Base-by-base conservation (phyloP, 1,139 yeast genomes). In the Yamadazyma blattariae region DNA sequence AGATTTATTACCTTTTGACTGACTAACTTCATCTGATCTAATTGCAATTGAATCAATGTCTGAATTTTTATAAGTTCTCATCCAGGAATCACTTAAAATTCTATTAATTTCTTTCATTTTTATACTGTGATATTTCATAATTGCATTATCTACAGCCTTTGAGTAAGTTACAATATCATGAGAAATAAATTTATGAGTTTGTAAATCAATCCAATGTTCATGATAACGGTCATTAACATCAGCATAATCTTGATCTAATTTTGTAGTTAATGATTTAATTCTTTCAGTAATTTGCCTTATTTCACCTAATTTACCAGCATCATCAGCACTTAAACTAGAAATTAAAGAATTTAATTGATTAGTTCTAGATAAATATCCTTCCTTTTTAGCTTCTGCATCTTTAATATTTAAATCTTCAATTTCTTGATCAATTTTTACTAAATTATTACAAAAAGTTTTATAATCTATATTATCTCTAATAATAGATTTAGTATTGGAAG, bases 71-170 rank as follows among this genome's bases (percentile, higher is more conserved):
- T 94, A 94, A 0, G 99, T 92, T 37, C 79, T 79, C 41, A 88
- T 85, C 99, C 99, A 94, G 29, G 92, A 61, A 50, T 89, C 97
- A 50, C 86, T 92, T 34, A 94, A 69, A 21, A 88, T 85, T 41
- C 85, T 70, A 57, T 94, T 94, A 50, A 92, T 89, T 50, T 90
- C 96, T 46, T 79, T 79, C 98, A 94, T 94, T 56, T 94, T 94
- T 41, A 84, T 66, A 39, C 88, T 75, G 56, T 94, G 99, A 53
- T 80, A 92, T 50, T 82, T 82, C 96, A 94, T 90, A 34, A 94
- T 90, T 0, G 97, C 96, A 47, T 79, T 79, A 51, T 94, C 98
- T 33, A 94, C 68, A 0, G 96, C 96, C 48, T 81, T 86, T 10
- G 89, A 77, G 52, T 89, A 89, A 1, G 85, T 83, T 15, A 74